Base-by-base conservation (phyloP, 345 rosid genomes). In the Viola odorata region DNA sequence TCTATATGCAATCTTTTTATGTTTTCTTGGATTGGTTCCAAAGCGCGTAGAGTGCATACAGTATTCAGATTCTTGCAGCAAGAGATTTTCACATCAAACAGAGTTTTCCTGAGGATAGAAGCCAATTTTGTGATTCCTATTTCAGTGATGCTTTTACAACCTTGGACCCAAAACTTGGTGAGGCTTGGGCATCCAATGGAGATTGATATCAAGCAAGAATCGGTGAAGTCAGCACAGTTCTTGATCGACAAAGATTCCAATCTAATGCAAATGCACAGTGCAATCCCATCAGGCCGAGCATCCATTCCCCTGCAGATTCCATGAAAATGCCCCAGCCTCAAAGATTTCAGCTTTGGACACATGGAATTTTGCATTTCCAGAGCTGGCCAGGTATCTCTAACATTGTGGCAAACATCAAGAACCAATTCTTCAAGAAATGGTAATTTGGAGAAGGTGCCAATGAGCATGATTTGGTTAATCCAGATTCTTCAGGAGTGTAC, bases 141-240 rank as follows among this genome's bases (percentile, higher is more conserved):
- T 47, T 79, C 76, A 0, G 95, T 88, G 15, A 91, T 84, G 61
- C 75, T 81, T 73, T 82, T 84, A 68, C 99, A 95, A 8, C 97
- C 97, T 62, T 82, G 80, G 63, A 90, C 72, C 69, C 91, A 95
- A 66, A 95, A 88, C 73, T 72, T 88, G 6, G 65, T 66, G 55
- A 91, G 60, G 57, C 42, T 80, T 11, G 78, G 61, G 66, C 97
- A 91, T 1, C 97, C 95, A 71, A 87, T 80, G 0, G 82, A 96
- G n/a, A 94, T 90, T 48, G 80, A 84, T 16, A 90, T 80, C 77
- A 90, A 65, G 12, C 86, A 86, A 92, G 86, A 84, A 32, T 88
- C 95, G 2, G 75, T 82, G 84, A 95, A 80, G 76, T 91, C 94
- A 0, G 74, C 72, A 0, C 76, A 81, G 47, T 88, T 86, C 57